These are phyloP conservation scores for Scolecobasidium constrictum DNA, from an alignment of 2,329 filamentous ascomycete genomes.

Conservation along the genomic window DNA sequence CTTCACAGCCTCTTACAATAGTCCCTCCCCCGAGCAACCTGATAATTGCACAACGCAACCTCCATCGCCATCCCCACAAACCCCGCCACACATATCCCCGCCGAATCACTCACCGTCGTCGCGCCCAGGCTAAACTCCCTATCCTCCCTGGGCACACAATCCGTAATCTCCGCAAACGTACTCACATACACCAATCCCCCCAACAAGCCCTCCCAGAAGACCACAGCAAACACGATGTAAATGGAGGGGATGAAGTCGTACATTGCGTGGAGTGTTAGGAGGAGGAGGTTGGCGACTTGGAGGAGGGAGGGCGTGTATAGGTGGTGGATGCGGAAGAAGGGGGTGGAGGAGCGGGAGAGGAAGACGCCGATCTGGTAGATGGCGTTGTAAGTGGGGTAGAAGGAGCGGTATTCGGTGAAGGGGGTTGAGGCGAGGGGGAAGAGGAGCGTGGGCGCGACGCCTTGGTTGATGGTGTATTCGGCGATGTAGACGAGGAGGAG, in stretches of 20 bases:
- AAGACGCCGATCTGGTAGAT: slow-evolving; percentile 95
- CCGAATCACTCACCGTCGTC: slow-evolving; percentile 85
- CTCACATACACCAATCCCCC: slow-evolving; percentile 92
- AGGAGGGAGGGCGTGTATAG: slow-evolving; percentile 76
- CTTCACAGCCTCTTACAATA: no score
- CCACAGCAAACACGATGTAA: slow-evolving; percentile 70
- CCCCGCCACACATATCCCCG: slow-evolving; percentile 78
- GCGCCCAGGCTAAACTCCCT: slow-evolving; percentile 86
- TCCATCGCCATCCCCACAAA: slow-evolving; percentile 77
- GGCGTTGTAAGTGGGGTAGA: slow-evolving; percentile 90
- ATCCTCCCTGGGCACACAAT: slow-evolving; percentile 64
- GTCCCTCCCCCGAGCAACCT: slow-evolving; percentile 67
- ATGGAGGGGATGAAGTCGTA: slow-evolving; percentile 74
- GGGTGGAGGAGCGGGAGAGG: slow-evolving; percentile 81
- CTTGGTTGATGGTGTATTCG: slow-evolving; percentile 97
- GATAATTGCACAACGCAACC: slow-evolving; percentile 70
- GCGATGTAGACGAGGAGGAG: slow-evolving; percentile 86
- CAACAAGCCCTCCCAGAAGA: slow-evolving; percentile 91
- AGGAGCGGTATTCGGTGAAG: slow-evolving; percentile 70
- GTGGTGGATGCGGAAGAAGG: slow-evolving; percentile 69
- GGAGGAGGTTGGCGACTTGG: slow-evolving; percentile 64
- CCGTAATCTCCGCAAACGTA: slow-evolving; percentile 88
- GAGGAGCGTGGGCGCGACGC: slow-evolving; percentile 77
- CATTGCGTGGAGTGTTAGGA: slow-evolving; percentile 68
- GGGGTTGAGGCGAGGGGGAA: slow-evolving; percentile 71